Conservation (phyloP, 2,329 filamentous ascomycete genomes). For the Microsporum audouinii region DNA sequence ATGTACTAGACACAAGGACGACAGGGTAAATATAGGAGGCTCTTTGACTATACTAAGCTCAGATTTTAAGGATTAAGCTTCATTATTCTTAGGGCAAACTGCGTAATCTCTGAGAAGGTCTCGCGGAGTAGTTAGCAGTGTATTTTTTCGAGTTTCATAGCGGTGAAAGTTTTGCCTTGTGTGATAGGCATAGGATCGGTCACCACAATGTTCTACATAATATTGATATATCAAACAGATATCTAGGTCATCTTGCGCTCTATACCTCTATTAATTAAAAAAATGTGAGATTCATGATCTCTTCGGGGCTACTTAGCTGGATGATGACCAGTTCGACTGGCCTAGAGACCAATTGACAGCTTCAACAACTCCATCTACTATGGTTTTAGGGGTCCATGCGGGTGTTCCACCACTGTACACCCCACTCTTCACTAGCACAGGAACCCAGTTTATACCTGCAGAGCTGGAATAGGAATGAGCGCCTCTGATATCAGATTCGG, state of each 20-base stretch:
- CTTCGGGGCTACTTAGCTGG: not conserved
- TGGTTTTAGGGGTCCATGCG: constrained; percentile 49
- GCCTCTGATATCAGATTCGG: constrained; percentile 79
- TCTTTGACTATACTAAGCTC: too few species aligned
- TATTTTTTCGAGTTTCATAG: too few species aligned
- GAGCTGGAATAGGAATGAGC: constrained; percentile 63
- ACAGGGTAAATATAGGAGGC: too few species aligned
- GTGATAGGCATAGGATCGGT: too few species aligned
- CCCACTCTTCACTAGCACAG: constrained; percentile 67
- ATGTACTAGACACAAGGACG: too few species aligned
- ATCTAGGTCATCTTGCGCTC: not conserved
- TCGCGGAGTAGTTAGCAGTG: too few species aligned
- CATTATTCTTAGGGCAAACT: too few species aligned
- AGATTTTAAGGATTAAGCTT: too few species aligned
- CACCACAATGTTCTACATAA: too few species aligned
- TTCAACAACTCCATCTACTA: constrained; percentile 62
- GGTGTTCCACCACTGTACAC: constrained; percentile 55
- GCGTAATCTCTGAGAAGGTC: too few species aligned
- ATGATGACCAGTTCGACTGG: constrained; percentile 34
- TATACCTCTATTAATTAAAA: not conserved
- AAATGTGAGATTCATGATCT: not conserved
- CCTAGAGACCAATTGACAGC: constrained; percentile 67
- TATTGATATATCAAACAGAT: too few species aligned
- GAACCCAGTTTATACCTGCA: constrained; percentile 61
- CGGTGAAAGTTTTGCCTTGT: too few species aligned